Base-by-base conservation (phyloP, 768 basidiomycete species). In the Lentinula boryana region DNA sequence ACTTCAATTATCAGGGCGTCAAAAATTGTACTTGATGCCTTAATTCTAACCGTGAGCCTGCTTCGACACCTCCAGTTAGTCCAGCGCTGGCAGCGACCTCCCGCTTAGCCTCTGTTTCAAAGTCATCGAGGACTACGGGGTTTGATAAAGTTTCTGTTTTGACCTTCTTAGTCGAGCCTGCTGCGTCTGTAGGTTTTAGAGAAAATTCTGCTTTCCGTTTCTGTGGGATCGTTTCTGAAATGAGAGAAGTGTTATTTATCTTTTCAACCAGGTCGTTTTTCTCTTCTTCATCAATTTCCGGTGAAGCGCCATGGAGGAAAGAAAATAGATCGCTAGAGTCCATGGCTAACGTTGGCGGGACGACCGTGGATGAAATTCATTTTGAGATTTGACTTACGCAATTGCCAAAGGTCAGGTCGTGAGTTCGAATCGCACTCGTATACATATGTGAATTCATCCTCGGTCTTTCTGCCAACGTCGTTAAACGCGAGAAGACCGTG, bases 41-140 rank as follows among this genome's bases (percentile, higher is more conserved):
- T 46, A 95, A 80, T 70, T 93, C 90, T 15, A 95, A 72, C 27
- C 85, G 81, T 35, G 86, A 81, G 27, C 86, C 88, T 43, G 81
- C 77, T 63, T 88, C 87, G 4, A 82, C 80, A n/a, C 75, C 76
- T 10, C 88, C 92, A 8, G 87, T 91, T 66, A 98, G 74, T 5
- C 95, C 95, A 51, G 91, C 91, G 66, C 88, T 93, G 1, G 90
- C 91, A 21, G 88, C 89, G 60, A 98, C 86, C 71, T 97, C 94
- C 51, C 95, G 85, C 72, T 92, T 93, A 0, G 92, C 94, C 67
- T 95, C 93, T 1, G 90, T 93, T 74, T 95, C 93, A 69, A 98
- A 94, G 64, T 96, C 95, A 73, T 98, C 96, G 10, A 96, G 82
- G 6, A 93, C 87, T 0, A 93, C 79, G 7, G 94, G 91, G 57